Evolutionary conservation across 352 stramenopile species (phyloP), one percentile per base, ranked within the genome.

Genomic region (Globisporangium heterothallicum): DNA sequence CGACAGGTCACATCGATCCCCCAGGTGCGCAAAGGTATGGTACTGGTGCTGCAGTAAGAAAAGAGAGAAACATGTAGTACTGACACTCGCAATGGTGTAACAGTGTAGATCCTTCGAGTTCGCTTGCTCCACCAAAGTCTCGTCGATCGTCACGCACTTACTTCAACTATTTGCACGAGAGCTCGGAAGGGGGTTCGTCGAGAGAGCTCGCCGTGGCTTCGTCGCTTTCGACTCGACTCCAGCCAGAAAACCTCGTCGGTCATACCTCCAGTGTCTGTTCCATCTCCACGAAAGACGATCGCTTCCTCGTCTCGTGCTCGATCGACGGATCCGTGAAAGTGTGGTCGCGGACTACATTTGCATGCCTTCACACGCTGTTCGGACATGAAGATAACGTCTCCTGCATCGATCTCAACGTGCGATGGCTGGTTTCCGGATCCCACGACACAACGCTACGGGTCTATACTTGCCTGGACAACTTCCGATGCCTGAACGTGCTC

Each of bases 261-360:
- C 79, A 91, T 41, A 66, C 64, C 2, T 79, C 74, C 4, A 81
- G 79, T 47, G 69, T 91, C 46, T 81, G 72, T 22, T 65, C 70
- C 0, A 58, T 91, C 3, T 49, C 77, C 10, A 60, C 72, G 0
- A 56, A 70, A 25, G 76, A 87, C 21, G 68, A 85, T n/a, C 61
- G 60, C 14, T 85, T 78, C 51, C 56, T 91, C 32, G 70, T 87
- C 7, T 86, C 79, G 10, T 71, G 63, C 42, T 87, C 79, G 6
- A 72, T 85, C 19, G 79, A 91, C 38, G 71, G 69, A 1, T 84
- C 74, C 0, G 73, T 88, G 47, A 87, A 86, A 62, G 50, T 91
- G 21, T 91, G 79, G 79, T 87, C 79, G 7, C 70, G 70, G 3
- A 43, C 38, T 5, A 72, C 74, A 0, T 70, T 77, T 43, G 44